Evolutionary conservation across 2,329 filamentous ascomycete genomes (phyloP), one percentile per base, ranked within the genome.

Genomic region (Ophiostoma ulmi): DNA sequence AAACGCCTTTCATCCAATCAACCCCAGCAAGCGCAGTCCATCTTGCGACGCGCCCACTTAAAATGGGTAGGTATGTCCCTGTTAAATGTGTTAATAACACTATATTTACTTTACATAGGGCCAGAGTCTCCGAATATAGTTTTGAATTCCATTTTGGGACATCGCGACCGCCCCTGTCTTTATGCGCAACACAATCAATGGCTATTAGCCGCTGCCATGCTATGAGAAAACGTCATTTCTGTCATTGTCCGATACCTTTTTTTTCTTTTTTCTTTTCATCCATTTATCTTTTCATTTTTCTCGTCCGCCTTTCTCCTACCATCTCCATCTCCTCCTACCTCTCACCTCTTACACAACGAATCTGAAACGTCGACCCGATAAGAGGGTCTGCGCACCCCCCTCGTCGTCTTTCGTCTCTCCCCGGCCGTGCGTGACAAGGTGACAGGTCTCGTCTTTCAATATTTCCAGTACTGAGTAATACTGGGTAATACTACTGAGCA

Each of bases 281-380:
- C 20, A 20, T 20, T 44, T 41, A 36, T 39, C n/a, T 31, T 31
- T 31, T 31, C 31, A 3, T 31, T 31, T 31, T 31, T 31, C 0
- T 31, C 31, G 31, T 31, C 31, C 26, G 26, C 26, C 26, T 31
- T 31, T 31, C 26, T 31, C 26, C 31, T 31, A 31, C 31, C 39
- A 13, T 44, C 39, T 44, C 39, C 39, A 11, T 70, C 58, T 39
- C 13, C 22, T 6, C 63, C n/a, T 35, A 26, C 39, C 10, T 17
- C 31, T 31, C 48, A 63, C 65, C 69, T 63, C 31, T 31, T 4
- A 31, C 31, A 31, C 31, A 31, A 31, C 41, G 58, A 67, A 71
- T 71, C 70, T 71, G 70, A 71, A 71, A 71, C 70, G 70, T 11
- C 67, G 67, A 67, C 70, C 70, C 70, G 67, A 69, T 69, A 44